phyloP scores from a whole-genome alignment of 495 filamentous ascomycete species.

The Thozetella sp. region DNA sequence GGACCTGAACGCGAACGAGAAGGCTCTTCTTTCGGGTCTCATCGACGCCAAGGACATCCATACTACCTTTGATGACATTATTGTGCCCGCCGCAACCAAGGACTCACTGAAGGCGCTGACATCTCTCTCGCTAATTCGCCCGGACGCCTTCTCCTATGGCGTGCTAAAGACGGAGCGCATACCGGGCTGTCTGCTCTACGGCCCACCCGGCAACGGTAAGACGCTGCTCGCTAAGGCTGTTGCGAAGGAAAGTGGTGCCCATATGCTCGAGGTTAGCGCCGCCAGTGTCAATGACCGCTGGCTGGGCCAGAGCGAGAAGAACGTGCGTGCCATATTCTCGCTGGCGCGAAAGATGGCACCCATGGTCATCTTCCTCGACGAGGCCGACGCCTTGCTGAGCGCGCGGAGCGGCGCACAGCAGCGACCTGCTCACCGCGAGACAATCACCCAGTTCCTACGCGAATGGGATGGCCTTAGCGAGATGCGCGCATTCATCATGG shows the following conservation, averaged over 20 bases:
- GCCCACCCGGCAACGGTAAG: constrained; percentile 94
- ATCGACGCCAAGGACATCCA: constrained; percentile 79
- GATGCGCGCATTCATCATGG: constrained; percentile 93
- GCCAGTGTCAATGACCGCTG: constrained; percentile 92
- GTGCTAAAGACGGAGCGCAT: constrained; percentile 91
- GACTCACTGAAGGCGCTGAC: constrained; percentile 90
- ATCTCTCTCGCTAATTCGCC: constrained; percentile 81
- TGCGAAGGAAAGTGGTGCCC: constrained; percentile 90
- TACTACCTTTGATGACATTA: constrained; percentile 84
- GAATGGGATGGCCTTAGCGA: constrained; percentile 97
- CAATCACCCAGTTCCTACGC: constrained; percentile 96
- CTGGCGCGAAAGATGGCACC: constrained; percentile 92
- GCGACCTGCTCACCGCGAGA: constrained; percentile 74
- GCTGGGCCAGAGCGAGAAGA: constrained; percentile 96
- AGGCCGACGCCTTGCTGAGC: constrained; percentile 90
- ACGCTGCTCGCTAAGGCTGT: constrained; percentile 95
- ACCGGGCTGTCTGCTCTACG: constrained; percentile 87
- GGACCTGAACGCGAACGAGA: constrained; percentile 65
- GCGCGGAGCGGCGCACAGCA: constrained; percentile 61
- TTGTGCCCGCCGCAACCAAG: constrained; percentile 79
- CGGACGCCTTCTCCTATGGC: constrained; percentile 95
- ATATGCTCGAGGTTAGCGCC: constrained; percentile 61
- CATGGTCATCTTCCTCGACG: constrained; percentile 95
- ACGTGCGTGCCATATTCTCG: constrained; percentile 88
- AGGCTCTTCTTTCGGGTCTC: constrained; percentile 78